Evolutionary conservation across 176 grass and related monocot species (phyloP).

Genomic region (Phyllostachys edulis): DNA sequence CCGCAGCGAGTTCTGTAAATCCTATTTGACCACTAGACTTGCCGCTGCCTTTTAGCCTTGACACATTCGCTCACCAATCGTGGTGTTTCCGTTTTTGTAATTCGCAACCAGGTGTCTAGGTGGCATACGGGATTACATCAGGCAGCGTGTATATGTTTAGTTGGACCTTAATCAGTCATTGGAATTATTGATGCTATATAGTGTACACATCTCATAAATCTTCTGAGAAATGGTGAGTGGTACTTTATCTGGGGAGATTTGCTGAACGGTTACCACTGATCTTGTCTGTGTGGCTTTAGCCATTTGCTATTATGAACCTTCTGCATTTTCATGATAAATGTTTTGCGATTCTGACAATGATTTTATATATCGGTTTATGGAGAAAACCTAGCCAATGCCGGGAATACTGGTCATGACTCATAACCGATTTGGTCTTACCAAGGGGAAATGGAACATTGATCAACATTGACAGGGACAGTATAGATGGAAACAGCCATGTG

Average conservation of each 20-base stretch:
- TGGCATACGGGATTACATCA: slow-evolving; percentile 93
- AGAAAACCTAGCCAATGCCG: not conserved
- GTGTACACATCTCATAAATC: slow-evolving; percentile 5
- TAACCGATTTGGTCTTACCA: not conserved
- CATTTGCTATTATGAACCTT: not conserved
- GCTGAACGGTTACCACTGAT: not conserved
- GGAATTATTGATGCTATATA: slow-evolving; percentile 12
- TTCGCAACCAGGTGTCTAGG: slow-evolving; percentile 28
- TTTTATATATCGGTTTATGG: not conserved
- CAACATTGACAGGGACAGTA: too few species aligned
- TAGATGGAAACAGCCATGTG: too few species aligned
- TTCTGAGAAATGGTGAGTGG: not conserved
- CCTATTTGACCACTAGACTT: slow-evolving; percentile 14
- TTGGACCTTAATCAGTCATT: slow-evolving; percentile 16
- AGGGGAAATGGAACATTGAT: too few species aligned
- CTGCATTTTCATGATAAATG: not conserved
- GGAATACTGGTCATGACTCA: not conserved
- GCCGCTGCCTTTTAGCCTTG: slow-evolving; percentile 11
- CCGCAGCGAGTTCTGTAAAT: slow-evolving; percentile 40
- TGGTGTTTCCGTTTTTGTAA: slow-evolving; percentile 10
- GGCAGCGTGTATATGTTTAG: slow-evolving; percentile 51
- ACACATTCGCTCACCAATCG: not conserved
- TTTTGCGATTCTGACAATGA: not conserved
- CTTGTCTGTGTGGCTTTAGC: not conserved
- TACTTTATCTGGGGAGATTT: not conserved